A percentile compares a stretch with the other conserved stretches of the same genome.
phyloP scores from a whole-genome alignment of 1,284 basidiomycete species.

The Meira miltonrushii region DNA sequence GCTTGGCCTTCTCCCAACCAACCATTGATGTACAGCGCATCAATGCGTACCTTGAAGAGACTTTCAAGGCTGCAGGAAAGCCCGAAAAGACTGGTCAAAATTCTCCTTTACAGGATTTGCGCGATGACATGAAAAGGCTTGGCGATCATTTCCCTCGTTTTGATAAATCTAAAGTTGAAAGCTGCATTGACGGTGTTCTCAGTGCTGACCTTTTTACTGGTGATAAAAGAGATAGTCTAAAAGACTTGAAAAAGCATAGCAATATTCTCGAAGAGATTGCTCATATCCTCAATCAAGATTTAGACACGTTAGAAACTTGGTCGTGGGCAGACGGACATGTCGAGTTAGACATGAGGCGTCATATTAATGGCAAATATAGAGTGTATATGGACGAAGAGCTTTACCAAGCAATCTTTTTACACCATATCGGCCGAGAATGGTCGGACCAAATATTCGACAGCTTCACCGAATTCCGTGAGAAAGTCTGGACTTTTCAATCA shows the following conservation, averaged over 20 bases:
- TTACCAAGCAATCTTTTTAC: background rate
- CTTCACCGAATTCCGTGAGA: background rate
- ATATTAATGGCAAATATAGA: background rate
- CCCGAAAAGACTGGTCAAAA: background rate
- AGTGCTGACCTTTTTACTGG: background rate
- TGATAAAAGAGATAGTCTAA: background rate
- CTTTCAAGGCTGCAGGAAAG: background rate
- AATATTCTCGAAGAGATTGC: background rate
- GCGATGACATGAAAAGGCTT: background rate
- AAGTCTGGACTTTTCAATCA: background rate
- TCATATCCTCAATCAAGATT: background rate
- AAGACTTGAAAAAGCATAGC: background rate
- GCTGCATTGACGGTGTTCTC: background rate
- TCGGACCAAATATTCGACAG: background rate
- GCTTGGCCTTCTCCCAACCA: background rate
- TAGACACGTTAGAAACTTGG: background rate
- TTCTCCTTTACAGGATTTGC: background rate
- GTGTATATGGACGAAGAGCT: conserved; percentile 3
- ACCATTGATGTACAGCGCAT: background rate
- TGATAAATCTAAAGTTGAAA: background rate
- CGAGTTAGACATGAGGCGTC: background rate
- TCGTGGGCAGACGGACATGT: background rate
- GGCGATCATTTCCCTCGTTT: background rate
- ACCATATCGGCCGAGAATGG: background rate
- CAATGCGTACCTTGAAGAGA: background rate